Conservation (phyloP, 768 basidiomycete species). For the Boletus coccyginus region DNA sequence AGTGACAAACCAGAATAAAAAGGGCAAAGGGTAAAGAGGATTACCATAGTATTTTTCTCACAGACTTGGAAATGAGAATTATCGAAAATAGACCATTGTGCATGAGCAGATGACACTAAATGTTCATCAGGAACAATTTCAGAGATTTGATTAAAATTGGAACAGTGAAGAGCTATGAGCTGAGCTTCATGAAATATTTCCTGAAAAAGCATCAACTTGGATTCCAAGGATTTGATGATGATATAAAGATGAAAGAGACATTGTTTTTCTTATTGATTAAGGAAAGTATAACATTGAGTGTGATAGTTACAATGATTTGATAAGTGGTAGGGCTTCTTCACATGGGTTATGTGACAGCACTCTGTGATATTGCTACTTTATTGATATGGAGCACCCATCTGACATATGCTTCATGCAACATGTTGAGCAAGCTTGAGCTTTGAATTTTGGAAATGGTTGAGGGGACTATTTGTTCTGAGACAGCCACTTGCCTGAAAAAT, state of each 20-base stretch:
- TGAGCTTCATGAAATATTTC: neutral
- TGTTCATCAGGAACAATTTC: neutral
- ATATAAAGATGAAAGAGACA: constrained; percentile 2
- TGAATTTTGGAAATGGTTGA: constrained; percentile 5
- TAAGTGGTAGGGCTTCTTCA: constrained; percentile 4
- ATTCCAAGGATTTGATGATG: neutral
- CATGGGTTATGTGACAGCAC: constrained; percentile 5
- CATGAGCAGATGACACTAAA: neutral
- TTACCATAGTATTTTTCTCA: neutral
- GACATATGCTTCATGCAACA: constrained; percentile 20
- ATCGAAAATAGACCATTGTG: neutral
- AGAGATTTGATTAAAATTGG: neutral
- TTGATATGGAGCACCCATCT: constrained; percentile 28
- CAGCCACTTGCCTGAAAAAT: constrained; percentile 2
- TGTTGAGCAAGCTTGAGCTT: constrained; percentile 25
- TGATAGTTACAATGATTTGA: constrained; percentile 4
- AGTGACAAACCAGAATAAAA: no score
- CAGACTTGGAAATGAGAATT: neutral
- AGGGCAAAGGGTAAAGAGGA: no score
- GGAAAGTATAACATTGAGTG: constrained; percentile 7
- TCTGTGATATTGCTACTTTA: constrained; percentile 15
- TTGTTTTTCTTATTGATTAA: constrained; percentile 1
- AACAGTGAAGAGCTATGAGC: neutral
- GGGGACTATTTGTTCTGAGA: constrained; percentile 3
- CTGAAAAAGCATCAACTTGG: neutral